These are phyloP conservation scores for Lentinula lateritia DNA, from an alignment of 768 basidiomycete species.

Conservation along the genomic window DNA sequence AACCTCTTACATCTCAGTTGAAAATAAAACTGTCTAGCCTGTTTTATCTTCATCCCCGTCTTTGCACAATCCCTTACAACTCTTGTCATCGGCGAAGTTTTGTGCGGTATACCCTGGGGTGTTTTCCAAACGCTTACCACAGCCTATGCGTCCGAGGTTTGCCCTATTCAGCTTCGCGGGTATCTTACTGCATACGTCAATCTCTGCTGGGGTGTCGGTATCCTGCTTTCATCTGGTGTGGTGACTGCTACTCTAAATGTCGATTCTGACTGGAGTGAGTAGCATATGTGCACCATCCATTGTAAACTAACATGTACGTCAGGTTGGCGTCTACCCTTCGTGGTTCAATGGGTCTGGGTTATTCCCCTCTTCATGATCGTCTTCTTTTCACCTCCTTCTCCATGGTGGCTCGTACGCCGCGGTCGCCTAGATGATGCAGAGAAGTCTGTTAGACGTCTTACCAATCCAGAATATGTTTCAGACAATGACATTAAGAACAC, in stretches of 20 bases:
- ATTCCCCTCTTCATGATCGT: slow-evolving; percentile 13
- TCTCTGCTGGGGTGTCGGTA: slow-evolving; percentile 19
- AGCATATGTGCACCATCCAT: neutral
- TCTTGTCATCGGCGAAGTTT: neutral
- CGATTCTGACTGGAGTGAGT: slow-evolving; percentile 15
- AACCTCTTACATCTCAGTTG: slow-evolving; percentile 11
- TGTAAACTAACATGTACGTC: neutral
- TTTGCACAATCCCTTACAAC: slow-evolving; percentile 12
- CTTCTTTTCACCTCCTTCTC: slow-evolving; percentile 14
- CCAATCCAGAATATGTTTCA: slow-evolving; percentile 11
- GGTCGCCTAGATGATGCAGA: slow-evolving; percentile 16
- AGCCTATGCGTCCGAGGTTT: slow-evolving; percentile 18
- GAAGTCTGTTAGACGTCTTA: slow-evolving; percentile 11
- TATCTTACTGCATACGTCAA: slow-evolving; percentile 20
- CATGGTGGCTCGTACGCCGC: slow-evolving; percentile 19
- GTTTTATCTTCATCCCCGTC: slow-evolving; percentile 14
- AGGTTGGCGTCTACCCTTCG: slow-evolving; percentile 19
- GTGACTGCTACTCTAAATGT: slow-evolving; percentile 14
- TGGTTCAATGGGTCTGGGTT: slow-evolving; percentile 19
- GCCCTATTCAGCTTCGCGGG: slow-evolving; percentile 16
- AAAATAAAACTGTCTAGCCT: slow-evolving; percentile 7
- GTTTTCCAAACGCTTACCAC: slow-evolving; percentile 19
- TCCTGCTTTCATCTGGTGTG: slow-evolving; percentile 11
- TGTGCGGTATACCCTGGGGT: neutral
- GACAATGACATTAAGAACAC: slow-evolving; percentile 12